These are phyloP conservation scores for Phyllostachys edulis DNA, from an alignment of 176 grass and related monocot species.

Conservation along the genomic window DNA sequence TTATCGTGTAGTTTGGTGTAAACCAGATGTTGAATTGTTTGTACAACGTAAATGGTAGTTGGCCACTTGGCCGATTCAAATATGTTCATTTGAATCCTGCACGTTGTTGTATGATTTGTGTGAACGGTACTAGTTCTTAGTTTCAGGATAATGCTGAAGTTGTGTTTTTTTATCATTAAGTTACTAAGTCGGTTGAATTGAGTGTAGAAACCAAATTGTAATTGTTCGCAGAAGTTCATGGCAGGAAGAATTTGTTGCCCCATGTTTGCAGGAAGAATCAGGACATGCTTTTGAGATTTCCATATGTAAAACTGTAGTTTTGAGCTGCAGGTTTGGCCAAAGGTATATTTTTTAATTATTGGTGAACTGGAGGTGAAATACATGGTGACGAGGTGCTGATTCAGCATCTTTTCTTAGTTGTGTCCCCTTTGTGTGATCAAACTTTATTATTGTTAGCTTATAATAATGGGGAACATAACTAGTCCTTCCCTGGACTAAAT, in stretches of 20 bases:
- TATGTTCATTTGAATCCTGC: neutral
- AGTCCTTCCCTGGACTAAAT: neutral
- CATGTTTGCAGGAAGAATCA: neutral
- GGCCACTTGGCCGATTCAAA: neutral
- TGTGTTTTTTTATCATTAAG: neutral
- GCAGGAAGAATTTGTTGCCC: neutral
- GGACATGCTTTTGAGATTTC: neutral
- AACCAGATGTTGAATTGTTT: neutral
- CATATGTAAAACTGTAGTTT: neutral
- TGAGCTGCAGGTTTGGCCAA: neutral
- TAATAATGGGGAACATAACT: neutral
- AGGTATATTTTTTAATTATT: neutral
- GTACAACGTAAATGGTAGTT: neutral
- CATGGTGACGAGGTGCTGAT: neutral
- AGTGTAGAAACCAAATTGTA: neutral
- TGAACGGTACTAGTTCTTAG: neutral
- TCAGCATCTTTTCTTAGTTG: neutral
- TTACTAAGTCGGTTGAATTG: neutral
- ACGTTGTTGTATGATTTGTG: neutral
- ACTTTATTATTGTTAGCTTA: neutral
- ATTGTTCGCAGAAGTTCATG: neutral
- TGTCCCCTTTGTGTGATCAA: neutral
- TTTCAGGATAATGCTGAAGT: neutral
- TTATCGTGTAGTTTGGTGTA: neutral
- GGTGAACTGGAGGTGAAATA: neutral